Evolutionary conservation across 306 rosid species (phyloP).

Genomic region (Begonia masoniana): DNA sequence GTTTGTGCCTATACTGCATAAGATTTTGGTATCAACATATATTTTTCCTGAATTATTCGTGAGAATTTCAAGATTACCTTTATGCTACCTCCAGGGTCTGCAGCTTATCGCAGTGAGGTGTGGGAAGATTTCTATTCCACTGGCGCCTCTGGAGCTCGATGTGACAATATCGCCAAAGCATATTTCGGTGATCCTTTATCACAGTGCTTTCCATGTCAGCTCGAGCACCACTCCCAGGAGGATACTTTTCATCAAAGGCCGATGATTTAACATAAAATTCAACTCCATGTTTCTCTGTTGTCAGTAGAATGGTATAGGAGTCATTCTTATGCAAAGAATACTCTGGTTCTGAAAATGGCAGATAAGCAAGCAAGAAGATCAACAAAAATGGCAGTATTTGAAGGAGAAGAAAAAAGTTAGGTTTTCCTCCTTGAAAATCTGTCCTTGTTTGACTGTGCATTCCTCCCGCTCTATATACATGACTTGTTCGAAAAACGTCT

Average conservation of each 20-base stretch:
- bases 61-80: constrained; percentile 24
- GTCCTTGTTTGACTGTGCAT: constrained; percentile 38
- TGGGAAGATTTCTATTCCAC: constrained; percentile 66
- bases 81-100: constrained; percentile 34
- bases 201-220: constrained; percentile 46
- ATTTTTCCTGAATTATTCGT: no score
- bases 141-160: constrained; percentile 70
- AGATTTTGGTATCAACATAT: no score
- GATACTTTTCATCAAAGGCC: constrained; percentile 48
- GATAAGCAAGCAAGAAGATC: constrained; percentile 55
- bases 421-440: constrained; percentile 49
- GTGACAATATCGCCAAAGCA: constrained; percentile 75
- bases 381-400: constrained; percentile 64
- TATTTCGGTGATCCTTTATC: constrained; percentile 45
- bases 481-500: constrained; percentile 38
- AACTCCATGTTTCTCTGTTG: constrained; percentile 47
- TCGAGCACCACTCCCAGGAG: constrained; percentile 67
- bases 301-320: constrained; percentile 45
- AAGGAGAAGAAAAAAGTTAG: constrained; percentile 45
- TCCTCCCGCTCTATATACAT: constrained; percentile 42
- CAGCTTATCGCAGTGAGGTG: constrained; percentile 75
- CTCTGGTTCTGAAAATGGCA: constrained; percentile 73
- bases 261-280: constrained; percentile 59
- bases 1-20: no score
- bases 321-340: constrained; percentile 55